These are phyloP conservation scores for Suillus clintonianus DNA, from an alignment of 768 basidiomycete species.

Conservation along the genomic window DNA sequence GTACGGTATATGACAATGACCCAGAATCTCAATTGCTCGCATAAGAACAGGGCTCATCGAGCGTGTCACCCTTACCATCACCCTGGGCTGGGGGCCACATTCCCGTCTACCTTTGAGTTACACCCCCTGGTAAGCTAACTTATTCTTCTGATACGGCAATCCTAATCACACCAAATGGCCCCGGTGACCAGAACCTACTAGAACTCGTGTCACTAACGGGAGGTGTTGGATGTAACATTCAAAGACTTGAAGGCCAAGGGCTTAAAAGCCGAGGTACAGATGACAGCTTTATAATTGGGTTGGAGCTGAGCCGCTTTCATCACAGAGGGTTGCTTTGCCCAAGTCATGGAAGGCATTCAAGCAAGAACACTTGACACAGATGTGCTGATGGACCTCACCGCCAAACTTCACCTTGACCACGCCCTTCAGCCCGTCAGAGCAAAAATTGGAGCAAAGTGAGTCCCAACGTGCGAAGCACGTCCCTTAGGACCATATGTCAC, in stretches of 20 bases:
- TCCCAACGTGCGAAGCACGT: conserved; percentile 80
- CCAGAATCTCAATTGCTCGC: not conserved
- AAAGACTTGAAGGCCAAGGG: conserved; percentile 79
- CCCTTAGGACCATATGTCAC: conserved; percentile 82
- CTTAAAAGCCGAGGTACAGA: conserved; percentile 83
- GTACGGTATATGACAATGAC: too few species aligned
- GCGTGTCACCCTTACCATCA: not conserved
- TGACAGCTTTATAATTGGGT: not conserved
- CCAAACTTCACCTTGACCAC: conserved; percentile 41
- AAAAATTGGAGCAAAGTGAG: conserved; percentile 62
- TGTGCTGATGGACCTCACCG: too few species aligned
- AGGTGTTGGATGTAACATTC: too few species aligned
- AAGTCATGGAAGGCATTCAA: conserved; percentile 97
- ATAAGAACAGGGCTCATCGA: not conserved
- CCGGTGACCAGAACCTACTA: not conserved
- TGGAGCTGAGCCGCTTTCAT: conserved; percentile 3
- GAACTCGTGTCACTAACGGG: not conserved
- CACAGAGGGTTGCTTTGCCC: conserved; percentile 84
- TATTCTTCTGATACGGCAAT: not conserved
- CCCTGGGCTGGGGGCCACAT: not conserved
- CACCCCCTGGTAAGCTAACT: not conserved
- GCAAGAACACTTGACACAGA: conserved; percentile 65
- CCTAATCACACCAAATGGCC: not conserved
- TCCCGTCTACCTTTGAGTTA: not conserved
- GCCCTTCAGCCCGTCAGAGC: conserved; percentile 63